Conservation (phyloP, 2,329 filamentous ascomycete genomes). For the Monilinia aucupariae region DNA sequence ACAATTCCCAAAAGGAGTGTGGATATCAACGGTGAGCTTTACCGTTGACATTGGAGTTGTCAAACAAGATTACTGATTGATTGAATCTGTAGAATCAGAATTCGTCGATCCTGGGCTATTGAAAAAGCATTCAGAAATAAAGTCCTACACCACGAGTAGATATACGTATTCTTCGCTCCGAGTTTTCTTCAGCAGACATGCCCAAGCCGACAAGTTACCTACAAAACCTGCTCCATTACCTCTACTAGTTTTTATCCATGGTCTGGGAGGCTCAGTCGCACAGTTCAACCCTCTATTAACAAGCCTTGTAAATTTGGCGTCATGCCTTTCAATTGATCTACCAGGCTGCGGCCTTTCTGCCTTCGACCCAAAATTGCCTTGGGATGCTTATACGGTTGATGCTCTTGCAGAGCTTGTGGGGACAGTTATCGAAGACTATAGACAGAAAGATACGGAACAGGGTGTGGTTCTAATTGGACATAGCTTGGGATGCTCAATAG, state of each 20-base stretch:
- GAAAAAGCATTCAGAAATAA: conserved; percentile 66
- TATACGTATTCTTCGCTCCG: conserved; percentile 70
- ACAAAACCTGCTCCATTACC: conserved; percentile 68
- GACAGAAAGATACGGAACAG: conserved; percentile 60
- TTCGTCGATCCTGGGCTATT: conserved; percentile 67
- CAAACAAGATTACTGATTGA: conserved; percentile 14
- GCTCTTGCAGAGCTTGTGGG: conserved; percentile 71
- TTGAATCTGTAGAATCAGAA: conserved; percentile 28
- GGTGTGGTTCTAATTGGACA: conserved; percentile 78
- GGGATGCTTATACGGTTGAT: conserved; percentile 74
- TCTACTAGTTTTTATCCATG: conserved; percentile 85
- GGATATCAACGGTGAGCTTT: conserved; percentile 26
- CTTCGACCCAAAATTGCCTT: conserved; percentile 59
- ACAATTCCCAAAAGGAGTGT: conserved; percentile 14
- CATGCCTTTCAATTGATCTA: conserved; percentile 82
- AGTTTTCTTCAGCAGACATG: conserved; percentile 77
- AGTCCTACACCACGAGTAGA: conserved; percentile 63
- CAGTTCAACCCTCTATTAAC: conserved; percentile 80
- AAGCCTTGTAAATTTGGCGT: conserved; percentile 74
- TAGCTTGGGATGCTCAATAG: conserved; percentile 81
- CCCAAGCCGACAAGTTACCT: conserved; percentile 76
- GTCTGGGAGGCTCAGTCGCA: conserved; percentile 83
- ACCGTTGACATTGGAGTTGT: neutral
- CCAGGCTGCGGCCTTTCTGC: conserved; percentile 82
- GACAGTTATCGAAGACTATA: conserved; percentile 66